Evolutionary conservation across 2,329 filamentous ascomycete species (phyloP), one percentile per base, ranked within the genome.

Genomic region (Colletotrichum neosansevieriae): DNA sequence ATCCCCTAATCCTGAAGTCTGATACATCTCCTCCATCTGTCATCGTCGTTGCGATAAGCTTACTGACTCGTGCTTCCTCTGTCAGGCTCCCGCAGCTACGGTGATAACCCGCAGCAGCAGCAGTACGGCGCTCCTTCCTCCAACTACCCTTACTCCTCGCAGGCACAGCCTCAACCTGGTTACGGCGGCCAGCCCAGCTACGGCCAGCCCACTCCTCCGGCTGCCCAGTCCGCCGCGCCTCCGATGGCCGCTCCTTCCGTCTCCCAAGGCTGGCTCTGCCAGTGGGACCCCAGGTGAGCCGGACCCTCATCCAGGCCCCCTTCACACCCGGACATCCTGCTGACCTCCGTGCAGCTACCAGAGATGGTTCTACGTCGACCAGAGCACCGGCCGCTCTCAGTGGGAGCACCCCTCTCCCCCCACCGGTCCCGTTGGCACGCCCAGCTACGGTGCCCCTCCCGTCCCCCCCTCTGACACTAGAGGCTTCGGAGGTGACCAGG

Each of bases 331-430:
- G 19, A 6, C 51, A 13, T 54, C 11, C 51, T n/a, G 38, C 54
- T 58, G 32, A 58, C 38, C 21, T 34, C 34, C 51, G 32, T 45
- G 54, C 54, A 58, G 54, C 66, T 80, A 83, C 68, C 86, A 89
- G 74, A 86, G 87, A 63, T 91, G 87, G 81, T 92, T 87, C 79
- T 92, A 90, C 74, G 82, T 88, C 64, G 88, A 92, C 76, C 80
- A 87, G 64, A 81, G 85, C 53, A 87, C 87, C 12, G 88, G 88
- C 19, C 85, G 84, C 66, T 85, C 87, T 0, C 89, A 91, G 76
- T 92, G 89, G 89, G 88, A 91, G 70, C 81, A 84, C 15, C 88
- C 89, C 15, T 73, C 68, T 21, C 60, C 68, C 57, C 65, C 65
- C 51, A 51, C 49, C 65, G 56, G 59, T 9, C 56, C 56, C 36